Evolutionary conservation across 352 stramenopile genomes (phyloP), one percentile per base, ranked within the genome.

Genomic region (Globisporangium iwayamae): DNA sequence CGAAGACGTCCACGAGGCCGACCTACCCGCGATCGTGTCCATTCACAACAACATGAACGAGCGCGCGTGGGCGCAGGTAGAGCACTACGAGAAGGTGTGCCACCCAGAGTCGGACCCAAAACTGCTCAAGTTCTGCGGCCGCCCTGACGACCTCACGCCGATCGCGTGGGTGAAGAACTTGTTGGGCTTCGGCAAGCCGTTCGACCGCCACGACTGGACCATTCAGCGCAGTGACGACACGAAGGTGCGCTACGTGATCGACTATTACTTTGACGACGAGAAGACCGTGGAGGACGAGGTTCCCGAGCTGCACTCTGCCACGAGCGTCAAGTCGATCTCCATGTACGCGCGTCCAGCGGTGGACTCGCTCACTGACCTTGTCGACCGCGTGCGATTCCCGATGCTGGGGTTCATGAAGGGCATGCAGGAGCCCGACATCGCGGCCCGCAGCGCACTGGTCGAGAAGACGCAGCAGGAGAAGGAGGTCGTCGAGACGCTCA

Each of bases 31-130:
- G 41, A 98, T 99, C 16, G 96, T 99, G 32, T 96, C 96, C 20
- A 98, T 99, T 67, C 98, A 99, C 86, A 99, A 99, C 85, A 98
- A 98, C 77, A 99, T 99, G 98, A 99, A 99, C 82, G 98, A 99
- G 78, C 90, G 90, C 43, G 98, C 97, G 5, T 99, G 98, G 98
- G 75, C 78, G 5, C 86, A 98, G 69, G 90, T 99, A 16, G 83
- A 98, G 68, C 87, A 99, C 72, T 99, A 98, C 95, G 98, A 99
- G 67, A 86, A 92, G 58, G 75, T 87, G 11, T 96, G 83, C 54
- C 82, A 95, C 57, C 88, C 86, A 7, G 82, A 91, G 9, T 75
- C 70, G 47, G 71, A 74, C 11, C 89, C 97, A 1, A 98, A 97
- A 70, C 79, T 99, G 64, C 85, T 98, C 43, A 97, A 98, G 69